Evolutionary conservation across 192 early-diverging fungal genomes (phyloP).

Genomic region (Obelidium mucronatum): DNA sequence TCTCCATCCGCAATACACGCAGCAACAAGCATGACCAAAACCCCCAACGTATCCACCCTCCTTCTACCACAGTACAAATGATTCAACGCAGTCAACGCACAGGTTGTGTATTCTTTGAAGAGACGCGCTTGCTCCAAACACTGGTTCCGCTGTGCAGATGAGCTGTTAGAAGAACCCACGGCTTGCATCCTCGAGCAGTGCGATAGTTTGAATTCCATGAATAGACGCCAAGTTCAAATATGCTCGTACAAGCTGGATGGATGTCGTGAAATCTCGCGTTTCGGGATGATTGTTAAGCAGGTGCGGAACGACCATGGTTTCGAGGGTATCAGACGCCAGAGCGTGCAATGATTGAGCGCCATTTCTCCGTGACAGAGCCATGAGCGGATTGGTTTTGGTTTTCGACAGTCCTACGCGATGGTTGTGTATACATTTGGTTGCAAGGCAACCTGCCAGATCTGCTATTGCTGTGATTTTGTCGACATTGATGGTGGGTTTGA

Average conservation of each 20-base stretch:
- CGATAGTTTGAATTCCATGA: neutral
- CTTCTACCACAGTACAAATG: too few species aligned
- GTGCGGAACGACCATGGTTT: too few species aligned
- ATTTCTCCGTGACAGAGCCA: too few species aligned
- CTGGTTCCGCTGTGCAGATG: neutral
- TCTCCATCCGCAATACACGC: conserved; percentile 11
- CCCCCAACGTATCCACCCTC: neutral
- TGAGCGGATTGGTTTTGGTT: too few species aligned
- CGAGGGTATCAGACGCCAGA: too few species aligned
- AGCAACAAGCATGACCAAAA: neutral
- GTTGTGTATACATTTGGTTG: neutral
- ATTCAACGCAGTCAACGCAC: too few species aligned
- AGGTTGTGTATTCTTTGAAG: too few species aligned
- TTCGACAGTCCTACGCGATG: too few species aligned
- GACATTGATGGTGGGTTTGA: neutral
- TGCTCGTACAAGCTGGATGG: neutral
- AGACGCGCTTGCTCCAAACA: neutral
- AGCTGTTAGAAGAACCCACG: neutral
- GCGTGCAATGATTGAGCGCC: too few species aligned
- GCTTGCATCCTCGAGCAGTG: neutral
- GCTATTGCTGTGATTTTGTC: neutral
- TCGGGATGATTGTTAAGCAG: too few species aligned
- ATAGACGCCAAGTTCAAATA: neutral
- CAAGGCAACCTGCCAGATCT: neutral
- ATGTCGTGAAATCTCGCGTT: neutral